A percentile compares a stretch with the other conserved stretches of the same genome.
These are phyloP conservation scores for Malassezia vespertilionis DNA, from an alignment of 1,284 basidiomycete genomes.

Conservation along the genomic window DNA sequence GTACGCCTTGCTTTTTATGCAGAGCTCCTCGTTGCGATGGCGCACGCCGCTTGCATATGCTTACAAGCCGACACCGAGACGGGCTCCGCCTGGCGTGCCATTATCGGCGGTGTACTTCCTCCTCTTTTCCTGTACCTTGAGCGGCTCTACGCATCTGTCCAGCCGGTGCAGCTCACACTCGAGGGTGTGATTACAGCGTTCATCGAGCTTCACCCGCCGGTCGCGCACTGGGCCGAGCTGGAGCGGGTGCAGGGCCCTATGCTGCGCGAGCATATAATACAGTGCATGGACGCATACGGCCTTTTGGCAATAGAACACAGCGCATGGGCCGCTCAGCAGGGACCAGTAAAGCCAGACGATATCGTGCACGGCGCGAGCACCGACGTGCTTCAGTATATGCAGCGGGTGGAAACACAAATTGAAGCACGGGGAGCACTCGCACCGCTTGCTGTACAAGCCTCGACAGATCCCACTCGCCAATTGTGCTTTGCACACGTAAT, in stretches of 20 bases:
- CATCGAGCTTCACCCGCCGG: background rate
- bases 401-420: background rate
- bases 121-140: constrained; percentile 1
- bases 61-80: background rate
- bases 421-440: background rate
- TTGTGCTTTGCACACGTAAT: background rate
- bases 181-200: background rate
- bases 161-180: background rate
- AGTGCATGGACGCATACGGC: background rate
- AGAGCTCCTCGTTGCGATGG: constrained; percentile 2
- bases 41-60: background rate
- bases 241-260: background rate
- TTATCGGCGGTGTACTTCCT: constrained; percentile 3
- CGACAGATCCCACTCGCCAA: background rate
- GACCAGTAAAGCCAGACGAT: background rate
- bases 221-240: background rate
- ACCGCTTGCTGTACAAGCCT: background rate
- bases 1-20: background rate
- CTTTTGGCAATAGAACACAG: no score
- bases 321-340: background rate
- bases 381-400: background rate
- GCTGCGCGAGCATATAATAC: background rate
- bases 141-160: no score
- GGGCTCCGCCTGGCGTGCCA: background rate
- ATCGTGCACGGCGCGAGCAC: background rate